phyloP scores from a whole-genome alignment of 2,329 filamentous ascomycete genomes.

The Ophiostoma ips region DNA sequence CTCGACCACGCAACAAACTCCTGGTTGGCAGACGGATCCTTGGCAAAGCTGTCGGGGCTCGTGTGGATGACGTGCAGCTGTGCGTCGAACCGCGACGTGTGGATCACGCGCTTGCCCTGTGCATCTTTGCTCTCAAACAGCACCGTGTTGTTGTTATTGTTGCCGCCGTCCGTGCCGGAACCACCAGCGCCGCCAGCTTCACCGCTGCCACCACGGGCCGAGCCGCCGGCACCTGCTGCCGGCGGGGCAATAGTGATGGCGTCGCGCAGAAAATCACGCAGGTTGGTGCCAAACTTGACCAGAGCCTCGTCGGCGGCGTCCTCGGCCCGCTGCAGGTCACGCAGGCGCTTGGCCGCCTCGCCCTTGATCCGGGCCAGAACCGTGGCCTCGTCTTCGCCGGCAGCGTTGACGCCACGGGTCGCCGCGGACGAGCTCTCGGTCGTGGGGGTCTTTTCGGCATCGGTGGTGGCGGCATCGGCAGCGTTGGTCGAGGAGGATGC shows the following conservation, averaged over 20 bases:
- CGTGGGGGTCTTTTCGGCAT: constrained; percentile 30
- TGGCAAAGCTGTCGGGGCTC: constrained; percentile 63
- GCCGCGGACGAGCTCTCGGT: constrained; percentile 17
- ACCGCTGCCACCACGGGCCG: background rate
- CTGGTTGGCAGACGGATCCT: constrained; percentile 55
- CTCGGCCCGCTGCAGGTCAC: constrained; percentile 81
- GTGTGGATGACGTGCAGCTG: constrained; percentile 94
- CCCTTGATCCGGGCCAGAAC: constrained; percentile 63
- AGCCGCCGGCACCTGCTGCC: constrained; percentile 22
- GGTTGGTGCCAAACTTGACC: constrained; percentile 77
- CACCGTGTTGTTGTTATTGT: constrained; percentile 36
- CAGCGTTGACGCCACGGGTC: background rate
- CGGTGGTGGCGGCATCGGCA: background rate
- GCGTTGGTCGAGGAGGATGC: background rate
- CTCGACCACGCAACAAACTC: constrained; percentile 64
- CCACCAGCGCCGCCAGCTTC: constrained; percentile 21
- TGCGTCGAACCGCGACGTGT: constrained; percentile 86
- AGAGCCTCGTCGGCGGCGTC: constrained; percentile 94
- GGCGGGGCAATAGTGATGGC: constrained; percentile 80
- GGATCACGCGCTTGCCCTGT: constrained; percentile 81
- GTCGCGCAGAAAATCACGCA: constrained; percentile 79
- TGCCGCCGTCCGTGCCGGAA: too few species aligned
- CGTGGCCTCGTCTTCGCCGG: constrained; percentile 23
- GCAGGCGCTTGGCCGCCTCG: constrained; percentile 71
- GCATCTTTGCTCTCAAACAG: constrained; percentile 92